phyloP scores from a whole-genome alignment of 441 rosid species.

The Populus hybrid region DNA sequence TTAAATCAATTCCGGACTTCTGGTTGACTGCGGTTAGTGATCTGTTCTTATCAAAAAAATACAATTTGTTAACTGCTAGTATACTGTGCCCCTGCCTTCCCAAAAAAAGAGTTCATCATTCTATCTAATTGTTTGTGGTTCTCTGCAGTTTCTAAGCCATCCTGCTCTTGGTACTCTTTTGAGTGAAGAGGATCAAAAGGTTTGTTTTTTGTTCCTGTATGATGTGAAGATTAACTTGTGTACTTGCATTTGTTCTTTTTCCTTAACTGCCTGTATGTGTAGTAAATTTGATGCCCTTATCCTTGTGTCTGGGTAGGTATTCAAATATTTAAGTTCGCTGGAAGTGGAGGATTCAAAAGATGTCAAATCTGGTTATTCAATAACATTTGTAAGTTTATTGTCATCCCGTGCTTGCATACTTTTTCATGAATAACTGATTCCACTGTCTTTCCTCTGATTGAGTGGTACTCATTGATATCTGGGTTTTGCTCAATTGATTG shows the following conservation, averaged over 20 bases:
- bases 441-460: not conserved
- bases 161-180: constrained; percentile 78
- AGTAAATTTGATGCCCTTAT: not conserved
- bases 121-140: not conserved
- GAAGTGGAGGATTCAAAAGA: constrained; percentile 97
- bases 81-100: not conserved
- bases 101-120: not conserved
- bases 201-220: constrained; percentile 24
- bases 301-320: constrained; percentile 43
- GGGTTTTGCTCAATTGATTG: not conserved
- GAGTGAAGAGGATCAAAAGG: constrained; percentile 95
- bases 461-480: not conserved
- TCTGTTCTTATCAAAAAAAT: constrained; percentile 2
- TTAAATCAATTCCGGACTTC: constrained; percentile 84
- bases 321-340: constrained; percentile 63
- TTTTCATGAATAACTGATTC: not conserved
- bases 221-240: constrained; percentile 1
- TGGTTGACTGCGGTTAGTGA: constrained; percentile 92
- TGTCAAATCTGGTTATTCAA: constrained; percentile 89
- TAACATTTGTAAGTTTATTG: constrained; percentile 69
- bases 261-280: not conserved
- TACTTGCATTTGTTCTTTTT: not conserved
- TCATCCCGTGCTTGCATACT: not conserved
- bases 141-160: constrained; percentile 82
- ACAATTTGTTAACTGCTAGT: not conserved